Evolutionary conservation across 2,329 filamentous ascomycete genomes (phyloP).

Genomic region (Byssoonygena ceratinophila): DNA sequence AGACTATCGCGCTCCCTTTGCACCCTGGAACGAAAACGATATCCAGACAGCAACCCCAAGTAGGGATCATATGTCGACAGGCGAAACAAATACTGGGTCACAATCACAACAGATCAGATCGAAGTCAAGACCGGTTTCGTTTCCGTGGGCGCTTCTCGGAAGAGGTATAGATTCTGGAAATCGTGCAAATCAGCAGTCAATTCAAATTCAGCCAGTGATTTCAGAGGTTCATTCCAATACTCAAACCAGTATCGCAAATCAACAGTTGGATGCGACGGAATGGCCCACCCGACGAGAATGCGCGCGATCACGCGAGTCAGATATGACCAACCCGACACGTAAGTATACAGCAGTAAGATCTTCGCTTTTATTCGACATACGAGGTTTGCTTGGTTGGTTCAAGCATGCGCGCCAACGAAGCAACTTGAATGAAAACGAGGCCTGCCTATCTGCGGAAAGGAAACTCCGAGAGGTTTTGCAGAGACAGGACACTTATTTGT

Average conservation of each 20-base stretch:
- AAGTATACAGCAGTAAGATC: conserved; percentile 7
- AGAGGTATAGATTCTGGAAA: conserved; percentile 15
- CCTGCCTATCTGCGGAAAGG: conserved; percentile 27
- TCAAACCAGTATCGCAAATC: conserved; percentile 22
- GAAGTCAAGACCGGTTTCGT: conserved; percentile 4
- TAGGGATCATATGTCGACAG: not conserved
- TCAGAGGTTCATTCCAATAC: conserved; percentile 33
- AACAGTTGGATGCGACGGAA: conserved; percentile 8
- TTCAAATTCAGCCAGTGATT: conserved; percentile 31
- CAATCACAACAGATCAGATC: conserved; percentile 24
- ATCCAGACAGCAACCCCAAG: not conserved
- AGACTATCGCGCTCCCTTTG: conserved; percentile 17
- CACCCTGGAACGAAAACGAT: conserved; percentile 17
- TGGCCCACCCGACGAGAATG: not conserved
- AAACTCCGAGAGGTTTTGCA: conserved; percentile 30
- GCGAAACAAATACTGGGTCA: conserved; percentile 15
- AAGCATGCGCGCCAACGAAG: conserved; percentile 20
- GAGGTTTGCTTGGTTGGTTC: conserved; percentile 30
- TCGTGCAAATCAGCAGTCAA: conserved; percentile 14
- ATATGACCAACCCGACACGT: not conserved
- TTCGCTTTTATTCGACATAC: conserved; percentile 24
- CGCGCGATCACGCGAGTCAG: not conserved
- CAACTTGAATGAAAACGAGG: not conserved
- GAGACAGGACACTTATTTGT: conserved; percentile 17
- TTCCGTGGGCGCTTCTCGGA: conserved; percentile 25